Base-by-base conservation (phyloP, 345 rosid genomes). In the Clarkia xantiana region DNA sequence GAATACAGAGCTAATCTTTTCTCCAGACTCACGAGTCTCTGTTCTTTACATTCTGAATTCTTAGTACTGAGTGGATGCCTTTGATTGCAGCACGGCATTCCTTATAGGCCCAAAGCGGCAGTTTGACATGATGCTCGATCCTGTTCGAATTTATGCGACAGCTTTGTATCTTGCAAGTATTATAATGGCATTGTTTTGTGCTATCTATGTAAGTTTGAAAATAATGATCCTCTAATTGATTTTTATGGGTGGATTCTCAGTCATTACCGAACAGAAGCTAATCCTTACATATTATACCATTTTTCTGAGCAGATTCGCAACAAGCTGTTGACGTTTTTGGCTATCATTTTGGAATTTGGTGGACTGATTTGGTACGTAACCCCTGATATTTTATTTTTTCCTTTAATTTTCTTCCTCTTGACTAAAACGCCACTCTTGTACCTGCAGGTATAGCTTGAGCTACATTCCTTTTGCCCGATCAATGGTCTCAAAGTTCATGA, bases 31-130 rank as follows among this genome's bases (percentile, higher is more conserved):
- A n/a, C n/a, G n/a, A 13, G 47, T 44, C 1, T 44, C 17, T 56
- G 13, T 20, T 47, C 43, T 17, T 44, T 18, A 13, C 29, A n/a
- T 29, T 52, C 16, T 20, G 40, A 61, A 67, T 51, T 50, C 70
- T n/a, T n/a, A n/a, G n/a, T n/a, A n/a, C n/a, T 71, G 73, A 77
- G 71, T 65, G 69, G 52, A 34, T 25, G 41, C 62, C 19, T 69
- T 71, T 61, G 63, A 62, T 74, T 74, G 71, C 96, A 86, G 98
- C 82, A 86, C 98, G 18, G 81, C 88, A 59, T 90, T 90, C 72
- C 86, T 90, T 48, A 73, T 90, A 60, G 97, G 97, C 43, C 97
- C 96, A n/a, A 81, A 81, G 57, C 73, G 89, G 57, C 98, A 90
- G 73, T 71, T 86, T 50, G 71, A 75, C 41, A 90, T 90, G 96